These are phyloP conservation scores for Gamsiella multidivaricata DNA, from an alignment of 192 early-diverging fungal species.

Conservation along the genomic window DNA sequence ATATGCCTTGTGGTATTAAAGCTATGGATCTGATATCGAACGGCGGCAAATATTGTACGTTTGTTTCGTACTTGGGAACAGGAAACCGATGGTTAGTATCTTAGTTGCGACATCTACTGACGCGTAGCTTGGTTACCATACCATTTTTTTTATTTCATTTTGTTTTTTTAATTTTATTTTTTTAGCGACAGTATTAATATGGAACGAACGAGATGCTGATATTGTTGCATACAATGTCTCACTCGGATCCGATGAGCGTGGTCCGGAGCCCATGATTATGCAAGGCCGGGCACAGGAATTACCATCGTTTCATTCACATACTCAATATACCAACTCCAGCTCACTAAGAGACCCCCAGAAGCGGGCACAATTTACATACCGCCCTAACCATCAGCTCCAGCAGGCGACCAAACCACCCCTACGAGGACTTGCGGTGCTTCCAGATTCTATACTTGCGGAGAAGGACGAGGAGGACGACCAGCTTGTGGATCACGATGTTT, in stretches of 20 bases:
- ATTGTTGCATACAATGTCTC: constrained; percentile 33
- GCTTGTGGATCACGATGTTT: neutral
- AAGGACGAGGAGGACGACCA: constrained; percentile 6
- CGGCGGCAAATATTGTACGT: constrained; percentile 5
- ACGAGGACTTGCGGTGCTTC: constrained; percentile 9
- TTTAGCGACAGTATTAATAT: constrained; percentile 24
- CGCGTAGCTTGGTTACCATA: too few relatives aligned
- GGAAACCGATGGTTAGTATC: too few relatives aligned
- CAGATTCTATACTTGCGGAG: neutral
- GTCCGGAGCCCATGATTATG: constrained; percentile 2
- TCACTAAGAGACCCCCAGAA: constrained; percentile 20
- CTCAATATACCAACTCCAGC: constrained; percentile 37
- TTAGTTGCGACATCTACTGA: too few relatives aligned
- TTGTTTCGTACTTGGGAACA: too few relatives aligned
- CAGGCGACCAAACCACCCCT: constrained; percentile 28
- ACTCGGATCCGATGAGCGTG: constrained; percentile 7
- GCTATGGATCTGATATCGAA: constrained; percentile 12
- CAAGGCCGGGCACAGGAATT: constrained; percentile 15
- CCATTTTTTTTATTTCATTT: neutral
- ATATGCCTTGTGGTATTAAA: constrained; percentile 25
- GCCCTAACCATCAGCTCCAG: neutral
- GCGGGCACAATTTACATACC: neutral
- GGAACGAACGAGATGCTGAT: constrained; percentile 23
- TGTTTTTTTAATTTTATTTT: neutral
- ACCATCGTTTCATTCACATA: constrained; percentile 30